Conservation (phyloP, 768 basidiomycete genomes). For the Exidia glandulosa region DNA sequence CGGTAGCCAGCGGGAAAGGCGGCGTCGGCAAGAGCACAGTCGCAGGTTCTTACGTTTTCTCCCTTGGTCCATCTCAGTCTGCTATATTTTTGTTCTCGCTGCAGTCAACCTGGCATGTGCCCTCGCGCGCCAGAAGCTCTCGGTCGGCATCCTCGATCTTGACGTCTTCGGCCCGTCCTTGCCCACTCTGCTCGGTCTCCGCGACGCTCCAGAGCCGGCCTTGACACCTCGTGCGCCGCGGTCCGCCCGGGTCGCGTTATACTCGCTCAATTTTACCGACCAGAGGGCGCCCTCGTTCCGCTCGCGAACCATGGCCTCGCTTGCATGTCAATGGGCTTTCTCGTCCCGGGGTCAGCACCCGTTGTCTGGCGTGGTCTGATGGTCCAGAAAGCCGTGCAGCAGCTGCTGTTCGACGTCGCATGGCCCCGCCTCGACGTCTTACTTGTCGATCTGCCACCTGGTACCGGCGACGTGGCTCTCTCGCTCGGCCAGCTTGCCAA, state of each 20-base stretch:
- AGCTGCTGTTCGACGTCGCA: constrained; percentile 91
- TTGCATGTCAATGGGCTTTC: constrained; percentile 96
- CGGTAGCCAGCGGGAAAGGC: constrained; percentile 88
- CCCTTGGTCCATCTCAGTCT: constrained; percentile 1
- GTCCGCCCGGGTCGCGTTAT: not conserved
- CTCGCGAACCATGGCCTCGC: constrained; percentile 80
- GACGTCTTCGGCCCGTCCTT: constrained; percentile 94
- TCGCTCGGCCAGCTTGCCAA: constrained; percentile 79
- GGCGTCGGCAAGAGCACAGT: constrained; percentile 94
- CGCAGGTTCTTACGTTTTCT: constrained; percentile 44
- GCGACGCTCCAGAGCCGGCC: constrained; percentile 62
- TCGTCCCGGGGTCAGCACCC: constrained; percentile 61
- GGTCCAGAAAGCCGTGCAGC: constrained; percentile 97
- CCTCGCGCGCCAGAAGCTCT: constrained; percentile 35
- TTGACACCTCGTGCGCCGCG: constrained; percentile 33
- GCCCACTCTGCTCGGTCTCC: constrained; percentile 87
- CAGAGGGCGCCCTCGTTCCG: constrained; percentile 72
- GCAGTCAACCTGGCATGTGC: constrained; percentile 75
- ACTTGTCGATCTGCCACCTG: constrained; percentile 93
- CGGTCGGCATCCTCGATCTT: constrained; percentile 83
- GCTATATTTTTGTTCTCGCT: constrained; percentile 5
- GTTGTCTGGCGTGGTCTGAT: constrained; percentile 95
- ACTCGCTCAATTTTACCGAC: not conserved
- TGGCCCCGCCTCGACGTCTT: constrained; percentile 77
- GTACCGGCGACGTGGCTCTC: constrained; percentile 91